Conservation (phyloP, 2,329 filamentous ascomycete genomes). For the Pseudocercospora fuligena region DNA sequence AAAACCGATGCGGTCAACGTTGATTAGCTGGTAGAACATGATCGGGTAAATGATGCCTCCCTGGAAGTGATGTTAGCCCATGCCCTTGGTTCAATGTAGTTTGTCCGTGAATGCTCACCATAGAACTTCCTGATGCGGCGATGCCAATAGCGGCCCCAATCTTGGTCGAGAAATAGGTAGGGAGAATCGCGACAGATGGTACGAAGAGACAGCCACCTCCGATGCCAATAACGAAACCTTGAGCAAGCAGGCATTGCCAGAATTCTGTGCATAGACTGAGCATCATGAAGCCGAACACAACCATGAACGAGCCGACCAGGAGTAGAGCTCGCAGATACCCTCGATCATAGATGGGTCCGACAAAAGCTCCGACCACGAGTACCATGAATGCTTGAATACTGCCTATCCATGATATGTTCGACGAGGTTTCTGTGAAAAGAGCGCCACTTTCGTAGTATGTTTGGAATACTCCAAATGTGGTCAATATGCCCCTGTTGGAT, state of each 20-base stretch:
- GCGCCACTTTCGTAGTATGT: slow-evolving; percentile 53
- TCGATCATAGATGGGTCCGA: slow-evolving; percentile 56
- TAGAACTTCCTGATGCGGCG: slow-evolving; percentile 51
- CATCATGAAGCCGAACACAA: slow-evolving; percentile 59
- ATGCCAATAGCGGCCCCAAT: slow-evolving; percentile 53
- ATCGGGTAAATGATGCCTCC: slow-evolving; percentile 43
- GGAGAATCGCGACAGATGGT: slow-evolving; percentile 53
- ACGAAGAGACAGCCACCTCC: slow-evolving; percentile 52
- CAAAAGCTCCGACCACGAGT: slow-evolving; percentile 51
- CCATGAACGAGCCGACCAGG: slow-evolving; percentile 48
- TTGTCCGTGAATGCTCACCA: slow-evolving; percentile 31
- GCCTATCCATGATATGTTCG: slow-evolving; percentile 50
- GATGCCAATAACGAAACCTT: slow-evolving; percentile 55
- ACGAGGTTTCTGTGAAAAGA: slow-evolving; percentile 39
- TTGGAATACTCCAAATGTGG: slow-evolving; percentile 55
- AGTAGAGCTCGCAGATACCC: slow-evolving; percentile 54
- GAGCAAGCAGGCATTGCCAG: slow-evolving; percentile 57
- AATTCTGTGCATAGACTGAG: slow-evolving; percentile 52
- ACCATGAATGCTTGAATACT: slow-evolving; percentile 54
- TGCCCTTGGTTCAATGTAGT: background rate
- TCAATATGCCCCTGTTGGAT: slow-evolving; percentile 42
- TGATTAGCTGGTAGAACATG: slow-evolving; percentile 41
- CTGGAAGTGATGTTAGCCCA: background rate
- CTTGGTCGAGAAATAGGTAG: slow-evolving; percentile 53
- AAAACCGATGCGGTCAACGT: slow-evolving; percentile 36